Conservation (phyloP, 495 filamentous ascomycete genomes). For the Aspergillus haitiensis region DNA sequence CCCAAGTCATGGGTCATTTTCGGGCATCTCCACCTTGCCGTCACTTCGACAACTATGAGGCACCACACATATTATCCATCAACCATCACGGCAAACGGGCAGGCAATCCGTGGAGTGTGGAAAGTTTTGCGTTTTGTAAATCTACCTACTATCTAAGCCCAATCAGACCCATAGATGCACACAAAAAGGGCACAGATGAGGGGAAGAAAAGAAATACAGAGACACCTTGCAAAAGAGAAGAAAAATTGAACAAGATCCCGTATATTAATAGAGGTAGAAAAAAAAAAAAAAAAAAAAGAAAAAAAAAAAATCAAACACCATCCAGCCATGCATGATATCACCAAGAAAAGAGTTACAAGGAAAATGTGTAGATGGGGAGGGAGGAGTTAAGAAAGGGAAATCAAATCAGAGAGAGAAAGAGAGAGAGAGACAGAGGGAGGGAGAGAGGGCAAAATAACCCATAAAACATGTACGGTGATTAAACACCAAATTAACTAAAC, state of each 20-base stretch:
- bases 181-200: conserved; percentile 17
- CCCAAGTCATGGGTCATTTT: neutral
- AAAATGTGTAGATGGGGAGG: conserved; percentile 17
- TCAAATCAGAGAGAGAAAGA: conserved; percentile 16
- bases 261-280: neutral
- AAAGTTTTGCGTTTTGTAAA: neutral
- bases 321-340: conserved; percentile 26
- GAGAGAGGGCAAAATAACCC: neutral
- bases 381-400: conserved; percentile 16
- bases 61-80: neutral
- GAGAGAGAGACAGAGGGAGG: conserved; percentile 6
- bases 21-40: neutral
- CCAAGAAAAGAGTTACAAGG: neutral
- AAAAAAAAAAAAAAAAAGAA: conserved; percentile 15
- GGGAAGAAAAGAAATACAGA: conserved; percentile 22
- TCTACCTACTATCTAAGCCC: neutral
- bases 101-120: neutral
- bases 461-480: neutral
- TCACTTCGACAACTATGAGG: neutral
- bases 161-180: neutral
- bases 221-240: conserved; percentile 4
- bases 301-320: conserved; percentile 22
- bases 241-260: neutral
- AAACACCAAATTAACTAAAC: too few relatives aligned
- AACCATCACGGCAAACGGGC: neutral